Evolutionary conservation across 2,329 filamentous ascomycete species (phyloP).

Genomic region (Claviceps cyperi): DNA sequence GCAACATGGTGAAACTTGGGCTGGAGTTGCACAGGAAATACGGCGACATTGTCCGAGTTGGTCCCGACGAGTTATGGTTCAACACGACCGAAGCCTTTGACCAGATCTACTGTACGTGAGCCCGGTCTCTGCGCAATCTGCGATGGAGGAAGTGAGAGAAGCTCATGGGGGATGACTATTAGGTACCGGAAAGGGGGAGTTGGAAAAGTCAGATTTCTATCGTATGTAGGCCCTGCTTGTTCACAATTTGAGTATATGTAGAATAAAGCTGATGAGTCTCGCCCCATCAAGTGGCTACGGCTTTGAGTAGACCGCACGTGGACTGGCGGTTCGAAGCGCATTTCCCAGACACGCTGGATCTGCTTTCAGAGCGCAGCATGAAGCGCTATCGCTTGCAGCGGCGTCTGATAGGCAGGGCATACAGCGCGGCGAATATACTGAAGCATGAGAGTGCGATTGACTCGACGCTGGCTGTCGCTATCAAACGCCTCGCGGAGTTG

Average conservation of each 20-base stretch:
- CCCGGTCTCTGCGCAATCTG: not conserved
- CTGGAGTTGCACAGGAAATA: slow-evolving; percentile 30
- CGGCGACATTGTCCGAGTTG: slow-evolving; percentile 36
- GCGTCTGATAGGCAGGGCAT: slow-evolving; percentile 33
- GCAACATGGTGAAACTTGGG: slow-evolving; percentile 26
- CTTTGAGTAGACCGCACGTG: slow-evolving; percentile 11
- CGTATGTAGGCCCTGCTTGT: slow-evolving; percentile 18
- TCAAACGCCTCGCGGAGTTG: slow-evolving; percentile 22
- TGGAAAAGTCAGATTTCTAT: slow-evolving; percentile 39
- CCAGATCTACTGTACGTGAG: slow-evolving; percentile 29
- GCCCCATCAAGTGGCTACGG: slow-evolving; percentile 23
- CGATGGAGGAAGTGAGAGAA: not conserved
- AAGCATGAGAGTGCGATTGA: slow-evolving; percentile 29
- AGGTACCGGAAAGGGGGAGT: slow-evolving; percentile 30
- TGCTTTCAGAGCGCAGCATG: slow-evolving; percentile 33
- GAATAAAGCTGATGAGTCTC: not conserved
- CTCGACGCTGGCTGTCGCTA: slow-evolving; percentile 20
- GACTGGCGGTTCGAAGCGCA: slow-evolving; percentile 22
- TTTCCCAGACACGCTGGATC: slow-evolving; percentile 31
- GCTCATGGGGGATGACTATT: not conserved
- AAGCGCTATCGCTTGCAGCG: slow-evolving; percentile 34
- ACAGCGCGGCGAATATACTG: slow-evolving; percentile 27
- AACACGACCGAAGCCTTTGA: slow-evolving; percentile 32
- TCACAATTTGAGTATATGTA: too few relatives aligned
- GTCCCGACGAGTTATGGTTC: slow-evolving; percentile 40